These are phyloP conservation scores for Cephaloascus fragrans DNA, from an alignment of 805 yeast genomes.

Conservation along the genomic window DNA sequence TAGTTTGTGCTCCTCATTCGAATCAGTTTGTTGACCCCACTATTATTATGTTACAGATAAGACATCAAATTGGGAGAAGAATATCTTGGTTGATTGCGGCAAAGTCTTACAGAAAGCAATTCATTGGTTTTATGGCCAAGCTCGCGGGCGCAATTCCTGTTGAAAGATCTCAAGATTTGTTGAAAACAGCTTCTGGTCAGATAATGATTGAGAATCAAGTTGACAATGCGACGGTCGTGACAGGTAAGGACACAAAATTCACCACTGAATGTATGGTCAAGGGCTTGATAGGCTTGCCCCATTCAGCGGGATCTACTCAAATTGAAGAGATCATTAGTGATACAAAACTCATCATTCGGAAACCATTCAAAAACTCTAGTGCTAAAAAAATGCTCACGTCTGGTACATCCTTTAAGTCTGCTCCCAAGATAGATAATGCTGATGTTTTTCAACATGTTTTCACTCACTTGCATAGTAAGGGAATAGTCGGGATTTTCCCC, in stretches of 20 bases:
- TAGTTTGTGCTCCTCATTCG: slow-evolving; percentile 34
- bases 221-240: slow-evolving; percentile 9
- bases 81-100: slow-evolving; percentile 28
- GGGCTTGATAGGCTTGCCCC: slow-evolving; percentile 26
- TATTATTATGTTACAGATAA: slow-evolving; percentile 25
- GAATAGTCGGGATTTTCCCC: slow-evolving; percentile 29
- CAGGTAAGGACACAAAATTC: slow-evolving; percentile 25
- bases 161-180: slow-evolving; percentile 29
- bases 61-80: slow-evolving; percentile 17
- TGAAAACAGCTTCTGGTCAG: slow-evolving; percentile 18
- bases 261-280: slow-evolving; percentile 20
- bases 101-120: slow-evolving; percentile 18
- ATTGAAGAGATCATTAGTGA: slow-evolving; percentile 20
- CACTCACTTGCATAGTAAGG: slow-evolving; percentile 20
- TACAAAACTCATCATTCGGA: slow-evolving; percentile 14
- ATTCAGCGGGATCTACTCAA: slow-evolving; percentile 23
- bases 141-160: slow-evolving; percentile 29
- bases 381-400: slow-evolving; percentile 9
- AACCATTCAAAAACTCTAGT: slow-evolving; percentile 13
- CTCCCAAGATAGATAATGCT: slow-evolving; percentile 29
- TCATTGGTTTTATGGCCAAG: slow-evolving; percentile 21
- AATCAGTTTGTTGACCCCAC: slow-evolving; percentile 31
- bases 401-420: slow-evolving; percentile 22
- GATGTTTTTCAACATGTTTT: slow-evolving; percentile 25
- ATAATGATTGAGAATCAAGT: slow-evolving; percentile 13